Evolutionary conservation across 2,329 filamentous ascomycete genomes (phyloP).

Genomic region (Paraphoma chrysanthemicola): DNA sequence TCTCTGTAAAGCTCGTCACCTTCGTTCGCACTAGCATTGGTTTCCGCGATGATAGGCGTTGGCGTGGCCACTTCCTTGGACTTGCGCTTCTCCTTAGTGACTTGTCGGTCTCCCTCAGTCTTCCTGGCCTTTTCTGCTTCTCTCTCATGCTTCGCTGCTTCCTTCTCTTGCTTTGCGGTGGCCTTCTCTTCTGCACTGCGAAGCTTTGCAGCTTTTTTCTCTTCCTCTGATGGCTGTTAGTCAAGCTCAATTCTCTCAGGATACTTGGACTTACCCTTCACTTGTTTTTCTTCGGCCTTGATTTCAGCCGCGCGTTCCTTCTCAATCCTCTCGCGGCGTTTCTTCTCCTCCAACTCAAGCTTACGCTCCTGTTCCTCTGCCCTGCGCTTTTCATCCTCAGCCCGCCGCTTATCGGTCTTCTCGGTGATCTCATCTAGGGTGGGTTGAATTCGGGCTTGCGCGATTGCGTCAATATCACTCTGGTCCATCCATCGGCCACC

Average conservation of each 20-base stretch:
- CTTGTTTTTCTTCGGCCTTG: conserved; percentile 54
- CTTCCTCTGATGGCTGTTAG: conserved; percentile 55
- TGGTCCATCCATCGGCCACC: conserved; percentile 81
- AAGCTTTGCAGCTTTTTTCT: conserved; percentile 57
- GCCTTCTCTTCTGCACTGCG: conserved; percentile 61
- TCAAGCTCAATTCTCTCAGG: background rate
- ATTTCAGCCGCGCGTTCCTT: conserved; percentile 58
- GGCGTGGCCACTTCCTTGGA: conserved; percentile 45
- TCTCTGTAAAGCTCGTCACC: conserved; percentile 31
- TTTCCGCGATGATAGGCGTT: conserved; percentile 12
- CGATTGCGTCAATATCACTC: conserved; percentile 79
- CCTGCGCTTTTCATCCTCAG: conserved; percentile 71
- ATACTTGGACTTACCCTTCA: conserved; percentile 62
- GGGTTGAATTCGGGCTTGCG: conserved; percentile 77
- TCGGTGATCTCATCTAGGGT: conserved; percentile 84
- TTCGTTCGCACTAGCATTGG: conserved; percentile 6
- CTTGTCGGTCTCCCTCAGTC: conserved; percentile 59
- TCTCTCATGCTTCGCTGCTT: conserved; percentile 46
- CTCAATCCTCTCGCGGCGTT: conserved; percentile 65
- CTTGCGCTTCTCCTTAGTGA: conserved; percentile 63
- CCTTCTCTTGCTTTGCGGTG: conserved; percentile 46
- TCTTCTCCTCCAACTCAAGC: conserved; percentile 69
- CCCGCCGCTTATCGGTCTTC: conserved; percentile 75
- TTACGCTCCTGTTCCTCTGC: conserved; percentile 69
- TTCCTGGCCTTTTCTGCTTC: conserved; percentile 57